phyloP scores from a whole-genome alignment of 2,329 filamentous ascomycete species.

The Fusarium agapanthi region DNA sequence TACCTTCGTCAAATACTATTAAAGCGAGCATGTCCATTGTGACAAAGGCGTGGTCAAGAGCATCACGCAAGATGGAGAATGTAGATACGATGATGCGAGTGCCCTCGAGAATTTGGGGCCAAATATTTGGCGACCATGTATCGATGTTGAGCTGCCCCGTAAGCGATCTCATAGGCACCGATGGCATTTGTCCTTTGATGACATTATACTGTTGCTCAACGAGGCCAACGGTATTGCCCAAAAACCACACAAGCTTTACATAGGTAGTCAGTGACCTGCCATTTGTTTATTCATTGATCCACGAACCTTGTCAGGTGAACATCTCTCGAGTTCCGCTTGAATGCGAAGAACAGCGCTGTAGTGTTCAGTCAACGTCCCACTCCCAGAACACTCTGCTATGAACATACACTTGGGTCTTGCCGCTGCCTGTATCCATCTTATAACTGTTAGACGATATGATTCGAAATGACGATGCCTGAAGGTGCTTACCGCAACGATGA shows the following conservation, averaged over 20 bases:
- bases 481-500: slow-evolving; percentile 72
- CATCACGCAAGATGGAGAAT: slow-evolving; percentile 77
- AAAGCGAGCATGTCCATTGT: slow-evolving; percentile 69
- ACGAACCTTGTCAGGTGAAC: slow-evolving; percentile 66
- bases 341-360: slow-evolving; percentile 74
- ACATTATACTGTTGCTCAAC: slow-evolving; percentile 72
- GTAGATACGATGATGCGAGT: slow-evolving; percentile 81
- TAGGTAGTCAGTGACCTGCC: slow-evolving; percentile 18
- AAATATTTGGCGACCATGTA: slow-evolving; percentile 74
- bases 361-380: slow-evolving; percentile 25
- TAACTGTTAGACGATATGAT: not conserved
- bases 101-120: slow-evolving; percentile 72
- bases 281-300: slow-evolving; percentile 40
- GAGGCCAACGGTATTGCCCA: slow-evolving; percentile 74
- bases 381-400: not conserved
- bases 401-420: slow-evolving; percentile 79
- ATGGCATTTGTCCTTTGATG: slow-evolving; percentile 67
- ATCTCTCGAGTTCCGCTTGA: slow-evolving; percentile 67
- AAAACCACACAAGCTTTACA: slow-evolving; percentile 73
- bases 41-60: slow-evolving; percentile 78
- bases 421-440: slow-evolving; percentile 84
- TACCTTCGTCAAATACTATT: slow-evolving; percentile 86
- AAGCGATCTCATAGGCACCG: slow-evolving; percentile 68
- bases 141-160: slow-evolving; percentile 75
- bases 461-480: not conserved